Conservation (phyloP, 1,284 basidiomycete species). For the Gymnopus androsaceus region DNA sequence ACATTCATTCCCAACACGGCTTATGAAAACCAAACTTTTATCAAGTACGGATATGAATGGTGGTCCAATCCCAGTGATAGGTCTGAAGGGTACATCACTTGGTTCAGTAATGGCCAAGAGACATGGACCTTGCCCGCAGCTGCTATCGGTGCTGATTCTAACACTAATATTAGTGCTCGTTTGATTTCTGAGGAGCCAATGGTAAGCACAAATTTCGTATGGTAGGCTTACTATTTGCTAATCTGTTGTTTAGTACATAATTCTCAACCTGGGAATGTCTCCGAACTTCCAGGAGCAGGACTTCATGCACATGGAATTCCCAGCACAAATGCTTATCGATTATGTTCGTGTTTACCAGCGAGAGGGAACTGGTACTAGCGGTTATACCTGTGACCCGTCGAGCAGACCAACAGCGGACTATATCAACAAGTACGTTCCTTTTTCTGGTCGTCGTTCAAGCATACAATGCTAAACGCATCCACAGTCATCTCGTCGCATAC, state of each 20-base stretch:
- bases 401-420: slow-evolving; percentile 62
- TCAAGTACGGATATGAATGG: slow-evolving; percentile 73
- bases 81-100: slow-evolving; percentile 70
- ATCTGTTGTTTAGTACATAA: slow-evolving; percentile 77
- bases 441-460: slow-evolving; percentile 11
- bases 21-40: slow-evolving; percentile 57
- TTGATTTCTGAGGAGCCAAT: slow-evolving; percentile 74
- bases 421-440: slow-evolving; percentile 50
- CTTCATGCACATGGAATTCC: slow-evolving; percentile 67
- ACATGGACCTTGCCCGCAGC: slow-evolving; percentile 69
- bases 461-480: background rate
- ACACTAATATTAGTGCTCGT: slow-evolving; percentile 55
- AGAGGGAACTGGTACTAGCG: slow-evolving; percentile 49
- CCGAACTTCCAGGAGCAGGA: slow-evolving; percentile 70
- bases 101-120: slow-evolving; percentile 62
- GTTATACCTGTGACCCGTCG: slow-evolving; percentile 64
- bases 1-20: slow-evolving; percentile 53
- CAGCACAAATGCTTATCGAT: slow-evolving; percentile 71
- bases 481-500: slow-evolving; percentile 70
- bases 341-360: slow-evolving; percentile 81
- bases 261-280: slow-evolving; percentile 75
- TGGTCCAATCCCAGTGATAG: slow-evolving; percentile 67
- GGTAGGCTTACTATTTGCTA: no score
- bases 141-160: slow-evolving; percentile 60
- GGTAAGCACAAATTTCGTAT: slow-evolving; percentile 37